phyloP scores from a whole-genome alignment of 371 early-diverging fungal genomes.

The Mortierella sp. region DNA sequence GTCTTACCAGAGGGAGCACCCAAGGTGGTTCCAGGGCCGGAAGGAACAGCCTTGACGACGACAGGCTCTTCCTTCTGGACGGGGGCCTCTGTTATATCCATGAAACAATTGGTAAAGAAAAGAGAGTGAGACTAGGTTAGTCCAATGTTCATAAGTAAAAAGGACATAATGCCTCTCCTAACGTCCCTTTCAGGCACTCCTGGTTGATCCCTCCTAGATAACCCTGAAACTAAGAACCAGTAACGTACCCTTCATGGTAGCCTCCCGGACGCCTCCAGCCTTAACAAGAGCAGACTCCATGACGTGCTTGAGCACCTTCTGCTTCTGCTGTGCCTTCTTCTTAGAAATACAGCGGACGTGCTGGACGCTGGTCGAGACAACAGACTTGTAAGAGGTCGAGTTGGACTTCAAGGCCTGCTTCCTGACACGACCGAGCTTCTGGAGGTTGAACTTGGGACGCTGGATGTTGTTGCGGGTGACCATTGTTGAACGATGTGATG shows the following conservation, averaged over 20 bases:
- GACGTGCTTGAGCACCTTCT: conserved; percentile 32
- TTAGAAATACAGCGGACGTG: conserved; percentile 55
- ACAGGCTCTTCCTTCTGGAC: conserved; percentile 41
- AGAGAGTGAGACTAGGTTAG: conserved; percentile 2
- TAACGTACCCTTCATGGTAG: conserved; percentile 55
- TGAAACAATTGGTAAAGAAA: neutral
- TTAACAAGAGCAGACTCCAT: conserved; percentile 50
- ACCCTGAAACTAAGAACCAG: neutral
- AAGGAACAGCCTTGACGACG: conserved; percentile 51
- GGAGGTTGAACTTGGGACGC: conserved; percentile 54
- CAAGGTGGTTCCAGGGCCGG: conserved; percentile 52
- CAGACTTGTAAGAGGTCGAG: conserved; percentile 49
- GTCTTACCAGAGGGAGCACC: conserved; percentile 55
- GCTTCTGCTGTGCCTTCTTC: conserved; percentile 56
- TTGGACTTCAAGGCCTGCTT: conserved; percentile 56
- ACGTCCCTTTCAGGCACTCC: neutral
- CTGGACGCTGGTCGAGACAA: conserved; percentile 52
- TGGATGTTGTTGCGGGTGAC: conserved; percentile 58
- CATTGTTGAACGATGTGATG: conserved; percentile 26
- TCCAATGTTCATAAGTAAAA: neutral
- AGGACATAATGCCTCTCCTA: neutral
- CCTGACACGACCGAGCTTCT: conserved; percentile 57
- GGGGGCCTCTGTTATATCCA: conserved; percentile 35
- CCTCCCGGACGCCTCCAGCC: conserved; percentile 56
- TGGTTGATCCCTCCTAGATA: neutral